Percentiles rank a stretch among this genome's conserved stretches.
Conservation (phyloP, 345 rosid species). For the Salix viminalis region DNA sequence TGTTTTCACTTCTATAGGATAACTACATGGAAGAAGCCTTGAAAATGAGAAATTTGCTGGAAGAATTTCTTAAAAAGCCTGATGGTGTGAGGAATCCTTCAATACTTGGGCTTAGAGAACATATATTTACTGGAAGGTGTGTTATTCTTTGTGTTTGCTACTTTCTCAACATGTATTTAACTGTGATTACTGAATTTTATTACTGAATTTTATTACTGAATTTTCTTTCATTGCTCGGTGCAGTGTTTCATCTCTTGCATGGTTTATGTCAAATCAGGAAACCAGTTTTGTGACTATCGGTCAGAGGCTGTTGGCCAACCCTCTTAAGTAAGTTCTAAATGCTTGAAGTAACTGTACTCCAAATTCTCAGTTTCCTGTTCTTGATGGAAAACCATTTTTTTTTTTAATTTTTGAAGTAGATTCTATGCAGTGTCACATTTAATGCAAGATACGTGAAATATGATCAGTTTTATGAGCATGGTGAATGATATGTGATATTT, state of each 20-base stretch:
- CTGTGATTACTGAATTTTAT: not conserved
- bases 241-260: constrained; percentile 99
- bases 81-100: constrained; percentile 91
- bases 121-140: constrained; percentile 97
- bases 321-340: constrained; percentile 66
- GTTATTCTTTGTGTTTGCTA: not conserved
- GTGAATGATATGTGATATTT: not conserved
- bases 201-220: not conserved
- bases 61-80: constrained; percentile 91
- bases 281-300: constrained; percentile 98
- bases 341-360: not conserved
- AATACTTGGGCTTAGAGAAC: constrained; percentile 98
- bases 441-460: not conserved
- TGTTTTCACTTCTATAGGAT: constrained; percentile 43
- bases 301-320: constrained; percentile 92
- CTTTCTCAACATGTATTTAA: not conserved
- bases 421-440: not conserved
- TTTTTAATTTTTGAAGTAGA: not conserved
- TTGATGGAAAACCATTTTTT: not conserved
- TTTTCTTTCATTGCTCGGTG: constrained; percentile 20
- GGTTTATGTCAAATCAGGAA: constrained; percentile 99
- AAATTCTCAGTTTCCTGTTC: not conserved
- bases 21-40: constrained; percentile 99
- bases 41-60: constrained; percentile 90
- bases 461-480: not conserved